Base-by-base conservation (phyloP, 768 basidiomycete species). In the Amyloporia xantha region DNA sequence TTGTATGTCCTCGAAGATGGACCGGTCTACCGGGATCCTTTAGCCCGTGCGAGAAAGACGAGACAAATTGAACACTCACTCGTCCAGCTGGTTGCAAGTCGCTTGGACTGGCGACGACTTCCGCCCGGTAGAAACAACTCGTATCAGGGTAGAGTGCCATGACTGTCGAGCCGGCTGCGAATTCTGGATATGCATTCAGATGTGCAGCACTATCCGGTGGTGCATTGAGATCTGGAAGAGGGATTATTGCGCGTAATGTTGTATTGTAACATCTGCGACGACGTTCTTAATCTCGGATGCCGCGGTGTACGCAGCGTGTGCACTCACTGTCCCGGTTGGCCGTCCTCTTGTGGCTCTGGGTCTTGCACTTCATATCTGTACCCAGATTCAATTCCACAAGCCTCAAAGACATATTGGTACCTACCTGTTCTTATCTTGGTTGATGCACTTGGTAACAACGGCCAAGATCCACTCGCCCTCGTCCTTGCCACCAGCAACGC, bases 91-190 rank as follows among this genome's bases (percentile, higher is more conserved):
- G 62, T 21, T 63, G 66, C 24, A 68, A 59, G 44, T 75, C 76
- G 41, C 58, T 68, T 4, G 86, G 88, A 9, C 79, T 77, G n/a
- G 79, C 73, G 40, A 89, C 73, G 5, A 92, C 88, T 59, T 89
- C 85, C 5, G 90, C 90, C 23, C 86, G 84, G 59, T 92, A 92
- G 70, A 92, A 92, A 62, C 86, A 90, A 56, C 87, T 91, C 0
- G 90, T 92, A 60, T 92, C 90, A 0, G 90, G 90, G 65, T 91
- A 92, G n/a, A 91, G 69, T 1, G 87, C 90, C 77, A 92, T 78
- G 9, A 92, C 90, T 0, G 75, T 85, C 19, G 84, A 80, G 3
- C 87, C 82, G 0, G 76, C 67, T 20, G 76, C 68, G 61, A 89
- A 92, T 54, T 82, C 82, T 39, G 79, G 85, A 61, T 89, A 88